phyloP scores from a whole-genome alignment of 495 filamentous ascomycete species.

The Symbiotaphrina buchneri region DNA sequence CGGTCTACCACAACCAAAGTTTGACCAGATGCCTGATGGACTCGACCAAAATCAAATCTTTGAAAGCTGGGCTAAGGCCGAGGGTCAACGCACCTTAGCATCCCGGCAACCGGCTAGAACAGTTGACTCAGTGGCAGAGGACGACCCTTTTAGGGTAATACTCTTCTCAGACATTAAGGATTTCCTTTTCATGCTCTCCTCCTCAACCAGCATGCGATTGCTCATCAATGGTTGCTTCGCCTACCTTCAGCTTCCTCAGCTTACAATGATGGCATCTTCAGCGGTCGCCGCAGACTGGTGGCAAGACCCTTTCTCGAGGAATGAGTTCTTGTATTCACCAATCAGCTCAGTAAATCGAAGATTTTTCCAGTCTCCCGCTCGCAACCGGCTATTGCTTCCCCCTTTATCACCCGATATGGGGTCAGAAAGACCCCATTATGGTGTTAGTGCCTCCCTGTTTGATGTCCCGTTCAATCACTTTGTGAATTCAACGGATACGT shows the following conservation, averaged over 20 bases:
- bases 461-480: slow-evolving; percentile 3
- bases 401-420: slow-evolving; percentile 1
- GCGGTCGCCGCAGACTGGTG: slow-evolving; percentile 11
- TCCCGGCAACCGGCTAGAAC: slow-evolving; percentile 41
- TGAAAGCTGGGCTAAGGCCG: slow-evolving; percentile 34
- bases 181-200: slow-evolving; percentile 9
- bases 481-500: slow-evolving; percentile 12
- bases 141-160: slow-evolving; percentile 61
- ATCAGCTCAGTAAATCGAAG: background rate
- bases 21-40: slow-evolving; percentile 5
- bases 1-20: slow-evolving; percentile 16
- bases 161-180: slow-evolving; percentile 55
- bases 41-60: slow-evolving; percentile 15
- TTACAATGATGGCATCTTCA: too few relatives aligned
- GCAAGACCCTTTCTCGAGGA: slow-evolving; percentile 22
- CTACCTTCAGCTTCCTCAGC: slow-evolving; percentile 1
- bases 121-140: slow-evolving; percentile 36
- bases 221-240: too few relatives aligned
- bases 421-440: slow-evolving; percentile 1
- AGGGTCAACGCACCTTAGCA: slow-evolving; percentile 22
- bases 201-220: background rate
- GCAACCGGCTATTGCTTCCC: background rate
- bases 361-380: slow-evolving; percentile 4
- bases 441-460: background rate
- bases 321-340: slow-evolving; percentile 13